phyloP scores from a whole-genome alignment of 495 filamentous ascomycete genomes.

The Evansstolkia leycettana region DNA sequence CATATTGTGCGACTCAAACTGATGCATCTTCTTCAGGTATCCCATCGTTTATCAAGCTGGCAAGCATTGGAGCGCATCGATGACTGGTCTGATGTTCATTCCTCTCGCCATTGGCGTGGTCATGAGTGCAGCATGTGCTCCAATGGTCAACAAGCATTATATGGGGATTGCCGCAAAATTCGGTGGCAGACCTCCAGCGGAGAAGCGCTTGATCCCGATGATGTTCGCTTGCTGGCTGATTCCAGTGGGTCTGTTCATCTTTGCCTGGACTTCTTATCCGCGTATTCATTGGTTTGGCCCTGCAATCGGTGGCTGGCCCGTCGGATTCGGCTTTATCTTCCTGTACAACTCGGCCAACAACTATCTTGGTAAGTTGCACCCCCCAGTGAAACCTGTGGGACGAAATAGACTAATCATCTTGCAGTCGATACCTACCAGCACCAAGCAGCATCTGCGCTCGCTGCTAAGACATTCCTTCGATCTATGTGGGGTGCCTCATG shows the following conservation, averaged over 20 bases:
- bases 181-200: slow-evolving; percentile 59
- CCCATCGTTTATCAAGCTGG: slow-evolving; percentile 68
- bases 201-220: slow-evolving; percentile 70
- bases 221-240: slow-evolving; percentile 75
- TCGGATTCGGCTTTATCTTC: slow-evolving; percentile 80
- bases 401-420: not conserved
- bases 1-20: no score
- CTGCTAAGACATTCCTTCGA: slow-evolving; percentile 69
- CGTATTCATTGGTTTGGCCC: slow-evolving; percentile 57
- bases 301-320: slow-evolving; percentile 57
- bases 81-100: slow-evolving; percentile 73
- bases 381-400: not conserved
- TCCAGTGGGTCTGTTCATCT: slow-evolving; percentile 69
- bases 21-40: no score
- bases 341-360: slow-evolving; percentile 79
- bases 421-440: slow-evolving; percentile 73
- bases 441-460: slow-evolving; percentile 75
- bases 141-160: slow-evolving; percentile 67
- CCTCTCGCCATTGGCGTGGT: slow-evolving; percentile 59
- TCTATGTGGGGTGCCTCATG: slow-evolving; percentile 67
- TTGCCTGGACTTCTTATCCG: slow-evolving; percentile 69
- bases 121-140: slow-evolving; percentile 49
- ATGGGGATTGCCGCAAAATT: slow-evolving; percentile 44
- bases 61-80: slow-evolving; percentile 60
- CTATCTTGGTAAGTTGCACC: slow-evolving; percentile 41